Base-by-base conservation (phyloP, 192 early-diverging fungal genomes). In the Podila epicladia region DNA sequence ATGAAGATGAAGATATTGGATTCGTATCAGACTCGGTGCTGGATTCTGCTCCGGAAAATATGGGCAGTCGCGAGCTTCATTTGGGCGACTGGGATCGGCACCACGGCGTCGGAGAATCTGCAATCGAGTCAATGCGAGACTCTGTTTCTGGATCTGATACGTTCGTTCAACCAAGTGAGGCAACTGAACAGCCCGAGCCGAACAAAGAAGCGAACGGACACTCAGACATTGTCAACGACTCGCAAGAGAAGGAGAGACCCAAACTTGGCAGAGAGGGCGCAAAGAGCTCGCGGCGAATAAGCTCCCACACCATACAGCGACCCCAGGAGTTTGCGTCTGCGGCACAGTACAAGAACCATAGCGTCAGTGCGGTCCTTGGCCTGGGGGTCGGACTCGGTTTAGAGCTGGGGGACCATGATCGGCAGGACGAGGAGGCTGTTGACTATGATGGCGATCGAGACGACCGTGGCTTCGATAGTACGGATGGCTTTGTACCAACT, bases 21-120 rank as follows among this genome's bases (percentile, higher is more conserved):
- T 79, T 79, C 57, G 75, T 72, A 0, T 72, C 70, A 3, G 75
- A 79, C 31, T 79, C 75, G 5, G 75, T 72, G 26, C 51, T 78
- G 29, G 75, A 78, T 33, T 67, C 69, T 17, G 51, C 61, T 2
- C 58, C 75, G 1, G 61, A 79, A 38, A 67, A 7, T 5, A 55
- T 67, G 51, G 31, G 24, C 11, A 63, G n/a, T 37, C 28, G 64
- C 5, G 49, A 71, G 58, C 53, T 22, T 37, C 35, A 61, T 1
- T 58, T 64, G 12, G 45, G 58, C 19, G 70, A 68, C 7, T 72
- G 75, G 70, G 75, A 79, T 19, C 58, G 28, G 31, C 58, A 64
- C 1, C 60, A 67, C 20, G 70, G 68, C 19, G 1, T 49, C 38
- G 75, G 65, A 13, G 75, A 79, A 38, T 24, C 9, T 6, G 13